Base-by-base conservation (phyloP, 306 rosid species). In the Medicago arabica region DNA sequence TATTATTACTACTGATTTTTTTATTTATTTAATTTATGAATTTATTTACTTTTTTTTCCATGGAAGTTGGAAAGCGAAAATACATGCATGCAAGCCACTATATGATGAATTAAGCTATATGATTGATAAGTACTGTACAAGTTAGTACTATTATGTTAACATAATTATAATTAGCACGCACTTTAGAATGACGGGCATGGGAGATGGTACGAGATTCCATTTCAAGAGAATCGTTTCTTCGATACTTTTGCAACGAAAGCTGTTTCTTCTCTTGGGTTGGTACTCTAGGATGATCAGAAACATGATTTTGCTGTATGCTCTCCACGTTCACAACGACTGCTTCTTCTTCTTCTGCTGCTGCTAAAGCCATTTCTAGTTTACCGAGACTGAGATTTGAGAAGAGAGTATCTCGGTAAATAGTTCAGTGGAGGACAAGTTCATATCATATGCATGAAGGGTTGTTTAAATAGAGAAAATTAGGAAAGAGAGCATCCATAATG, bases 141-240 rank as follows among this genome's bases (percentile, higher is more conserved):
- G 28, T 1, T 25, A 25, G 28, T 25, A 25, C 28, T 25, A 31
- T 6, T 31, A 31, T 5, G 36, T 5, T 34, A 34, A 34, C 7
- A 34, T 31, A 34, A 34, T 34, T 34, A 34, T 34, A 34, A 34
- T 34, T 34, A 34, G 7, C 38, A 44, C 60, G 9, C 31, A 80
- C 83, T 47, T 67, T 49, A 7, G 76, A 49, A 12, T 74, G 39
- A 38, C 7, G 19, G 4, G 59, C 7, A 39, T 21, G 19, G 18
- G 79, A 63, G 17, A 66, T 67, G 47, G 55, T n/a, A 9, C 64
- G 58, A 51, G 71, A 39, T 58, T 67, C 80, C 7, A 67, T 16
- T 36, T 80, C 83, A 2, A 80, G 71, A 38, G 83, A 80, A 36
- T 80, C 83, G 38, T 49, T 0, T 59, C 71, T 67, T 63, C 17